A percentile compares a stretch with the other conserved stretches of the same genome.
Evolutionary conservation across 225 moss, liverwort and hornwort genomes (phyloP).

Genomic region (Ulota crispa): DNA sequence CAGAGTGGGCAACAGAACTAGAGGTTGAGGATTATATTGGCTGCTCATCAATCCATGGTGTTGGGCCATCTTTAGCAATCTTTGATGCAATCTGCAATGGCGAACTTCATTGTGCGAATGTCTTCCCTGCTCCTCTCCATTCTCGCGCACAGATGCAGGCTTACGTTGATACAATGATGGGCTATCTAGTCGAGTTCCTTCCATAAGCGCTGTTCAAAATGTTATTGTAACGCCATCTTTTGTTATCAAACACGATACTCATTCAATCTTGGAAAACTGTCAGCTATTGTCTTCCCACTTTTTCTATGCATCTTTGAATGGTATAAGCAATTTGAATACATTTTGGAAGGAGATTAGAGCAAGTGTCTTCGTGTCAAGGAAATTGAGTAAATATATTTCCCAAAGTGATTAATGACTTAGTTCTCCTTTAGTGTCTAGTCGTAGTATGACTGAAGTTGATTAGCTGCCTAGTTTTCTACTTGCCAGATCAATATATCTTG

Average conservation of each 20-base stretch:
- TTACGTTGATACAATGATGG: slow-evolving; percentile 62
- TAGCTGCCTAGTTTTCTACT: no score
- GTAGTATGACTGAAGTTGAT: no score
- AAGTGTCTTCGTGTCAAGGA: no score
- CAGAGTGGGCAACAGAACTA: slow-evolving; percentile 47
- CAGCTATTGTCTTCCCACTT: background rate
- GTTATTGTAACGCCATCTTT: slow-evolving; percentile 5
- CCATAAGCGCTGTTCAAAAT: slow-evolving; percentile 25
- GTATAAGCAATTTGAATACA: no score
- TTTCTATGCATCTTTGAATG: background rate
- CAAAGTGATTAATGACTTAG: no score
- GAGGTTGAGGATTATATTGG: slow-evolving; percentile 83
- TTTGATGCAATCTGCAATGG: slow-evolving; percentile 82
- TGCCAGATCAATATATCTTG: no score
- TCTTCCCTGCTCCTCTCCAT: slow-evolving; percentile 83
- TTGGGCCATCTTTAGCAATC: slow-evolving; percentile 82
- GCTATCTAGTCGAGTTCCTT: slow-evolving; percentile 45
- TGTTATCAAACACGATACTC: background rate
- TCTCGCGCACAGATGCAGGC: slow-evolving; percentile 75
- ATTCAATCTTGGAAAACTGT: background rate
- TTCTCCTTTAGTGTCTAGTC: no score
- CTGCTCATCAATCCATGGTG: slow-evolving; percentile 96
- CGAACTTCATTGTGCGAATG: slow-evolving; percentile 79
- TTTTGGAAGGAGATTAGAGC: no score
- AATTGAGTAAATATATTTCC: no score